Percentiles rank a stretch among this genome's conserved stretches.
Conservation (phyloP, 495 filamentous ascomycete genomes). For the Cercophora newfieldiana region DNA sequence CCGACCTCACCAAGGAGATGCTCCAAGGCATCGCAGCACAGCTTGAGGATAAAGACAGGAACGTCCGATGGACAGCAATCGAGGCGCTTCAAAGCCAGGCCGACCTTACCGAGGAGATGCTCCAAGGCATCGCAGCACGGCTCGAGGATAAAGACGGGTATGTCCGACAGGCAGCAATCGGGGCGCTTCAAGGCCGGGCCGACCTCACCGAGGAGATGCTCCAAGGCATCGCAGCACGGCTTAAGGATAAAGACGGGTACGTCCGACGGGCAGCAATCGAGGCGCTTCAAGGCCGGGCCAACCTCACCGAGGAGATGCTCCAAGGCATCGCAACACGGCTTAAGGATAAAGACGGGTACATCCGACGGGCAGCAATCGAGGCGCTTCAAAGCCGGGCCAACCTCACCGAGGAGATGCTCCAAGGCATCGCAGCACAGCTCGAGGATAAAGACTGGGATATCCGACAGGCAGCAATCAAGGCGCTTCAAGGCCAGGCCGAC, state of each 20-base stretch:
- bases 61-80: conserved; percentile 17
- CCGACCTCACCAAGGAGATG: no score
- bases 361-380: conserved; percentile 17
- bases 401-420: conserved; percentile 2
- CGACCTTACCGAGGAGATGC: conserved; percentile 14
- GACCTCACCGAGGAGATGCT: conserved; percentile 17
- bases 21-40: conserved; percentile 13
- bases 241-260: neutral
- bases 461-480: conserved; percentile 14
- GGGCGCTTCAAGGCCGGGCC: conserved; percentile 1
- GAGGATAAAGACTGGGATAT: conserved; percentile 11
- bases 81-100: neutral
- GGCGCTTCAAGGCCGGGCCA: neutral
- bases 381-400: conserved; percentile 7
- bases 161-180: conserved; percentile 14
- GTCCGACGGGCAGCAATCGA: conserved; percentile 15
- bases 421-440: conserved; percentile 12
- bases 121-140: conserved; percentile 8
- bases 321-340: conserved; percentile 11
- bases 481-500: conserved; percentile 8
- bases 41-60: conserved; percentile 6
- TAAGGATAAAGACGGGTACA: conserved; percentile 7
- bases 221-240: conserved; percentile 4
- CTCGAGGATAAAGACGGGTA: neutral
- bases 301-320: conserved; percentile 17